These are phyloP conservation scores for Saccharomycopsis fibuligera DNA, from an alignment of 805 yeast species.

Conservation along the genomic window DNA sequence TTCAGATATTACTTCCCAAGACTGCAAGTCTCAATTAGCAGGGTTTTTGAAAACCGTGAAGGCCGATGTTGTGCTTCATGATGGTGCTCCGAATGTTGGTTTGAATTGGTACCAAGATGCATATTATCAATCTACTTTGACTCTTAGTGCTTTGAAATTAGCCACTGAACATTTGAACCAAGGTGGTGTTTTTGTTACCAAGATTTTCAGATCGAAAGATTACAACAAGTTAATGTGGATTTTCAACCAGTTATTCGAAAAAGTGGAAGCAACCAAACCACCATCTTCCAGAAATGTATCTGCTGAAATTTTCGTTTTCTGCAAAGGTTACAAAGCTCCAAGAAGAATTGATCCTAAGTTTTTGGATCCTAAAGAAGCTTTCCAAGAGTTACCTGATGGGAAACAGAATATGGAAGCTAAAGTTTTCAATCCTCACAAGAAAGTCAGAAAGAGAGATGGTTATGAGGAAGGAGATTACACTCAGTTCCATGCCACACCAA, in stretches of 20 bases:
- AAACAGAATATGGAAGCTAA: conserved; percentile 82
- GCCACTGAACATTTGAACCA: conserved; percentile 89
- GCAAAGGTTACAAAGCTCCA: conserved; percentile 95
- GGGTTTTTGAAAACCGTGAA: conserved; percentile 99
- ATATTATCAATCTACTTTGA: conserved; percentile 93
- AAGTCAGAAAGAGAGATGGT: conserved; percentile 88
- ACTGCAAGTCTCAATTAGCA: conserved; percentile 88
- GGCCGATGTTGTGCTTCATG: conserved; percentile 96
- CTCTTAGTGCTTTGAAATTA: conserved; percentile 84
- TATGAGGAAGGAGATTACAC: conserved; percentile 89
- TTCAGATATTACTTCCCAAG: conserved; percentile 96
- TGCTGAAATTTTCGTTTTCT: conserved; percentile 97
- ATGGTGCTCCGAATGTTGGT: conserved; percentile 99
- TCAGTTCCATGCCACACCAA: conserved; percentile 61
- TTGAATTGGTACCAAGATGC: conserved; percentile 99
- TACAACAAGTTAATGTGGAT: conserved; percentile 97
- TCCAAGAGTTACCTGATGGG: conserved; percentile 79
- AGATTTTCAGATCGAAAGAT: conserved; percentile 97
- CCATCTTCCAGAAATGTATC: conserved; percentile 98
- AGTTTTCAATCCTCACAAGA: conserved; percentile 90
- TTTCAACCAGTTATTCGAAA: conserved; percentile 89
- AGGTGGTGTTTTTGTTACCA: conserved; percentile 95
- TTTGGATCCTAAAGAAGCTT: conserved; percentile 86
- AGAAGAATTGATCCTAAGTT: conserved; percentile 89
- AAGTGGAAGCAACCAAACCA: conserved; percentile 98